Percentiles rank a stretch among this genome's conserved stretches.
These are phyloP conservation scores for Trichophyton equinum DNA, from an alignment of 2,329 filamentous ascomycete genomes.

Conservation along the genomic window DNA sequence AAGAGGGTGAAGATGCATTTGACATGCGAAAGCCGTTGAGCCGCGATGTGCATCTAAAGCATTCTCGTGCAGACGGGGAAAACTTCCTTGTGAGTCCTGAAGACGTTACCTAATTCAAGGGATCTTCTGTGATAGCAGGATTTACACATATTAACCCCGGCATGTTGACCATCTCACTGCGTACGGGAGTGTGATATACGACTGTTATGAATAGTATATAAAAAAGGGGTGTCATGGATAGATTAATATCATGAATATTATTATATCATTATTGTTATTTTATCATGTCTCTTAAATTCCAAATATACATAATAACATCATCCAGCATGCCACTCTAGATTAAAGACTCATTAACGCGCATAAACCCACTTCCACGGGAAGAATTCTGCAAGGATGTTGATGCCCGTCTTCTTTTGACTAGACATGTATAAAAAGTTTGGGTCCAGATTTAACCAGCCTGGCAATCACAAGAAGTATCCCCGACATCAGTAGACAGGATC, in stretches of 20 bases:
- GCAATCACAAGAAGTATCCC: constrained; percentile 12
- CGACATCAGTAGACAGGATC: constrained; percentile 10
- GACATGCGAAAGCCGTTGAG: constrained; percentile 92
- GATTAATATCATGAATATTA: too few relatives aligned
- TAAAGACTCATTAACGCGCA: too few relatives aligned
- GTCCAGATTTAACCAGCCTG: constrained; percentile 25
- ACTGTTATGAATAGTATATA: neutral
- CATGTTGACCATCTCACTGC: neutral
- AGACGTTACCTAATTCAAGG: constrained; percentile 52
- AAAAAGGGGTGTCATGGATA: too few relatives aligned
- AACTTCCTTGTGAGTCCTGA: constrained; percentile 63
- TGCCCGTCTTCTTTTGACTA: constrained; percentile 16
- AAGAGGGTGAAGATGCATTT: constrained; percentile 67
- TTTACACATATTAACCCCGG: neutral
- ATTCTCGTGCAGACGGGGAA: constrained; percentile 71
- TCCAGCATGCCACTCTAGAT: too few relatives aligned
- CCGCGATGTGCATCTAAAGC: constrained; percentile 62
- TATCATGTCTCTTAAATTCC: too few relatives aligned
- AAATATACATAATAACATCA: too few relatives aligned
- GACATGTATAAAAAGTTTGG: constrained; percentile 18
- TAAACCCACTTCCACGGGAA: too few relatives aligned
- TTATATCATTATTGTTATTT: too few relatives aligned
- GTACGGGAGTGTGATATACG: neutral
- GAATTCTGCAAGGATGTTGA: too few relatives aligned
- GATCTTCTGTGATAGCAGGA: neutral